Conservation (phyloP, 257 asterid species). For the Salvia splendens region DNA sequence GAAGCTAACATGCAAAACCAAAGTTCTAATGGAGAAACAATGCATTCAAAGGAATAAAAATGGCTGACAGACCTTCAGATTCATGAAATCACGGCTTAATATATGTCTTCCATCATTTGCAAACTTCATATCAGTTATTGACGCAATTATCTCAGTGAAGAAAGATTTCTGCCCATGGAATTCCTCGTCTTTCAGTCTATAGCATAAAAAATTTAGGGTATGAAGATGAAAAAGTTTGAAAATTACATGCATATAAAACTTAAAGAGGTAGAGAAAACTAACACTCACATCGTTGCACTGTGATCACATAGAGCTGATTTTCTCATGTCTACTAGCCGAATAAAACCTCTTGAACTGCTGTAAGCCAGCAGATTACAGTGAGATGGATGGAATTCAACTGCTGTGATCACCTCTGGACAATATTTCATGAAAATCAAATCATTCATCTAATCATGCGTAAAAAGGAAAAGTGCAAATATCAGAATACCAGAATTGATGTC, state of each 20-base stretch:
- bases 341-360: slow-evolving; percentile 77
- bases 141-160: slow-evolving; percentile 72
- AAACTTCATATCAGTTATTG: slow-evolving; percentile 76
- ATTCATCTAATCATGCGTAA: slow-evolving; percentile 30
- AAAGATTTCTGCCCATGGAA: slow-evolving; percentile 58
- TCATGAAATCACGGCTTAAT: slow-evolving; percentile 74
- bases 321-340: slow-evolving; percentile 79
- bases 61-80: slow-evolving; percentile 56
- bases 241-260: slow-evolving; percentile 5
- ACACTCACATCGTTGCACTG: slow-evolving; percentile 61
- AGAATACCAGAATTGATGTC: slow-evolving; percentile 19
- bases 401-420: slow-evolving; percentile 71
- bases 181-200: slow-evolving; percentile 64
- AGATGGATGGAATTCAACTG: slow-evolving; percentile 75
- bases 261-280: slow-evolving; percentile 11
- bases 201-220: slow-evolving; percentile 25
- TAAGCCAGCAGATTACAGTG: slow-evolving; percentile 81
- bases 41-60: slow-evolving; percentile 26
- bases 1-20: slow-evolving; percentile 24
- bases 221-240: slow-evolving; percentile 15
- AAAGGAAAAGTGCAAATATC: slow-evolving; percentile 3
- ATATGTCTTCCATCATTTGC: slow-evolving; percentile 75
- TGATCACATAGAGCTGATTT: slow-evolving; percentile 78
- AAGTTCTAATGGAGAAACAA: slow-evolving; percentile 16
- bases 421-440: slow-evolving; percentile 33